Base-by-base conservation (phyloP, 345 rosid genomes). In the Eucalyptus fibrosa region DNA sequence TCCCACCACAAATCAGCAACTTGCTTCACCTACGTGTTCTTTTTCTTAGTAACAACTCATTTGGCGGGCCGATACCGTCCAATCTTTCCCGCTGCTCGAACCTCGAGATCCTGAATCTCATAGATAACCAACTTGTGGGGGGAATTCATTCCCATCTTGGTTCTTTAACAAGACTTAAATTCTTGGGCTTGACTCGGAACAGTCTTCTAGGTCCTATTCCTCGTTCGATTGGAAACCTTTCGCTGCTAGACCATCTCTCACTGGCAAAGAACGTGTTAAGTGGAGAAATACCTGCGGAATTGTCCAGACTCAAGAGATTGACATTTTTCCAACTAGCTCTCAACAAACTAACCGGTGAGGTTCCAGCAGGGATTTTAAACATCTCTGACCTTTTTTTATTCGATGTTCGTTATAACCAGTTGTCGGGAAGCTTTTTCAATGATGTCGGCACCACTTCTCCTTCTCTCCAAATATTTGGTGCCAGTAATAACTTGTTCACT, bases 251-350 rank as follows among this genome's bases (percentile, higher is more conserved):
- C 4, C 5, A 7, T 0, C 77, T 65, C 77, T 65, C 77, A 2
- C 5, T n/a, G 5, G 0, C 3, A n/a, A 2, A 0, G 1, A 67
- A 67, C 5, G 5, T 8, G 21, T 67, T 67, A 9, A 18, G 8
- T 4, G 77, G 40, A 67, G 40, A 67, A 67, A 67, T 67, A 67
- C 21, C 77, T 15, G 6, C 4, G 1, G 21, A 67, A n/a, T 67
- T 67, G 77, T n/a, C 77, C 21, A n/a, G 77, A 67, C 77, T 67
- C 21, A 9, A n/a, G 77, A n/a, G 21, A 37, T 67, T 67, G 77
- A 1, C 4, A 4, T 8, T 4, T 8, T 67, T 67, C 37, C 77
- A 67, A 67, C 11, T 67, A 67, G 0, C 40, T n/a, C 0, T 4
- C 0, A 67, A 67, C 40, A 15, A 67, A n/a, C 40, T 67, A n/a